A percentile compares a stretch with the other conserved stretches of the same genome.
Evolutionary conservation across 139 green algal species (phyloP).

Genomic region (Picochlorum costavermella): DNA sequence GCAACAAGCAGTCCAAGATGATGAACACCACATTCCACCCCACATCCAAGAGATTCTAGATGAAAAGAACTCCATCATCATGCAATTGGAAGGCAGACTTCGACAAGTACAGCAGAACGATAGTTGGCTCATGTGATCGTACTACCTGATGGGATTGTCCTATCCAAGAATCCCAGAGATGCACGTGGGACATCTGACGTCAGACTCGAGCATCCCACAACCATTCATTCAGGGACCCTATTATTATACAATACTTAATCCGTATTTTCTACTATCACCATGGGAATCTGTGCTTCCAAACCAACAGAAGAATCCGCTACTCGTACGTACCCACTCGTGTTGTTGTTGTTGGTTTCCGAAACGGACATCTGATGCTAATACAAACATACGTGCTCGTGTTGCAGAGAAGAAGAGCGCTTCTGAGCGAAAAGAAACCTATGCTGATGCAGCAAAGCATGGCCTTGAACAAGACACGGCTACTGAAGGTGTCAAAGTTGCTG

Average conservation of each 20-base stretch:
- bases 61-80: background rate
- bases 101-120: background rate
- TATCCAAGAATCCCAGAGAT: too few relatives aligned
- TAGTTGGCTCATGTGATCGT: background rate
- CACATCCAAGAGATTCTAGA: background rate
- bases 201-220: too few relatives aligned
- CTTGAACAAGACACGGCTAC: background rate
- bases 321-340: background rate
- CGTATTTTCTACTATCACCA: background rate
- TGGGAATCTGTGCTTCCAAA: background rate
- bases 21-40: too few relatives aligned
- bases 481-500: background rate
- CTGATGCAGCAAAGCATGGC: background rate
- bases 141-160: too few relatives aligned
- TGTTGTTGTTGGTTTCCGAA: too few relatives aligned
- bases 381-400: background rate
- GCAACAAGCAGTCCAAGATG: background rate
- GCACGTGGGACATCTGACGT: too few relatives aligned
- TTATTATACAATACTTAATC: too few relatives aligned
- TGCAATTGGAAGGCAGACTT: slow-evolving; percentile 3
- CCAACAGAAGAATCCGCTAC: background rate
- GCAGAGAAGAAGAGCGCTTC: slow-evolving; percentile 5
- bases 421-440: slow-evolving; percentile 6
- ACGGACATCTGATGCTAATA: background rate
- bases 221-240: too few relatives aligned